Evolutionary conservation across 768 basidiomycete species (phyloP).

Genomic region (Serpula lacrymans): DNA sequence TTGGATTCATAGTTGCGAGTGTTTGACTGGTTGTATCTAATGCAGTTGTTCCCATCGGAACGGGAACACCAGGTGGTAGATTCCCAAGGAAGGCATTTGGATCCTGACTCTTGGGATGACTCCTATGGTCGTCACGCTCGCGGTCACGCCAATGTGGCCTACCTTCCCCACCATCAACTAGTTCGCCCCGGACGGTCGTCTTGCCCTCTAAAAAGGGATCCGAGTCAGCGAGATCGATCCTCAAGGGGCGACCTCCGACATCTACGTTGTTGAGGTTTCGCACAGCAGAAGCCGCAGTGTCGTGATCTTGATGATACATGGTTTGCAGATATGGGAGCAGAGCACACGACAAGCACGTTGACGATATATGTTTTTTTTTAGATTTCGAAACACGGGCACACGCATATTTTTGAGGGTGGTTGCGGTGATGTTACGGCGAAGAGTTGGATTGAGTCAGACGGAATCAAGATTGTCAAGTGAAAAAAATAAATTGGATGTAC

Average conservation of each 20-base stretch:
- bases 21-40: constrained; percentile 85
- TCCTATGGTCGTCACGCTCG: constrained; percentile 36
- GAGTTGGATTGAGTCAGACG: constrained; percentile 38
- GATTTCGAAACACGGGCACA: background rate
- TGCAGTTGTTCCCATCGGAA: constrained; percentile 66
- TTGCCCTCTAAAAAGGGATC: constrained; percentile 91
- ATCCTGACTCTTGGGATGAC: constrained; percentile 33
- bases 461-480: constrained; percentile 17
- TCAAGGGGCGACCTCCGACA: constrained; percentile 87
- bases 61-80: constrained; percentile 73
- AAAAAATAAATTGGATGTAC: constrained; percentile 49
- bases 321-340: constrained; percentile 10
- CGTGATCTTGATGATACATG: constrained; percentile 64
- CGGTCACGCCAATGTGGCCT: constrained; percentile 41
- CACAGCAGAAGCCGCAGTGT: constrained; percentile 92
- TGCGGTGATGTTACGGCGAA: constrained; percentile 9
- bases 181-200: constrained; percentile 81
- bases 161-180: constrained; percentile 59
- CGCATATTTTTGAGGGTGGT: constrained; percentile 6
- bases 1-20: constrained; percentile 78
- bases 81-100: constrained; percentile 54
- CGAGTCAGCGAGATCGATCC: constrained; percentile 92
- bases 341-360: background rate
- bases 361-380: too few relatives aligned
- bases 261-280: constrained; percentile 93